These are phyloP conservation scores for Heterobasidion parviporum DNA, from an alignment of 1,284 basidiomycete species.

Conservation along the genomic window DNA sequence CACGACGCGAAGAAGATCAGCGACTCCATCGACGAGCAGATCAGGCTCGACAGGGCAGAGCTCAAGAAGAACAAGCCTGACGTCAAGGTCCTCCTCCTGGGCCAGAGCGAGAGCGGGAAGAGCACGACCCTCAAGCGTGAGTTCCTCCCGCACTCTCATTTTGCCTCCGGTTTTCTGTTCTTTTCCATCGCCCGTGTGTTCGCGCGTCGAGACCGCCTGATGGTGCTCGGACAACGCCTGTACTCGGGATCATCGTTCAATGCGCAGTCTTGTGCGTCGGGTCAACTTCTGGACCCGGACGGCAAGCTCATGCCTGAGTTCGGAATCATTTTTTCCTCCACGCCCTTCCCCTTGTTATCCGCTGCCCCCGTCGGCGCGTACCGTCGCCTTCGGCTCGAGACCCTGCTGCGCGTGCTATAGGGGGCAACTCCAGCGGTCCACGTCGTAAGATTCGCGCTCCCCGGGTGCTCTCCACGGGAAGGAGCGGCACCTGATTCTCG, in stretches of 20 bases:
- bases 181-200: not conserved
- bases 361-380: too few species aligned
- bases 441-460: too few species aligned
- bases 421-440: too few species aligned
- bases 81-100: constrained; percentile 69
- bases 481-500: too few species aligned
- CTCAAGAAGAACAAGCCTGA: constrained; percentile 49
- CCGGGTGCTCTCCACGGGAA: too few species aligned
- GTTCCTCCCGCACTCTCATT: constrained; percentile 23
- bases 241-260: not conserved
- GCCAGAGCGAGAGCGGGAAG: constrained; percentile 78
- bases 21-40: constrained; percentile 71
- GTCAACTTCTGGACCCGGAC: too few species aligned
- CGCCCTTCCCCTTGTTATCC: too few species aligned
- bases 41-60: constrained; percentile 52
- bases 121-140: constrained; percentile 78
- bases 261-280: not conserved
- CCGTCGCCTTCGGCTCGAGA: too few species aligned
- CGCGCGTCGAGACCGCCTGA: not conserved
- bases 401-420: too few species aligned
- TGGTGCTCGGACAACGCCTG: not conserved
- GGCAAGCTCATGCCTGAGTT: too few species aligned
- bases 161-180: constrained; percentile 1
- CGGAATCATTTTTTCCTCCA: not conserved
- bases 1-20: constrained; percentile 62